A percentile compares a stretch with the other conserved stretches of the same genome.
Conservation (phyloP, 129 eudicot species). For the Tagetes patula region DNA sequence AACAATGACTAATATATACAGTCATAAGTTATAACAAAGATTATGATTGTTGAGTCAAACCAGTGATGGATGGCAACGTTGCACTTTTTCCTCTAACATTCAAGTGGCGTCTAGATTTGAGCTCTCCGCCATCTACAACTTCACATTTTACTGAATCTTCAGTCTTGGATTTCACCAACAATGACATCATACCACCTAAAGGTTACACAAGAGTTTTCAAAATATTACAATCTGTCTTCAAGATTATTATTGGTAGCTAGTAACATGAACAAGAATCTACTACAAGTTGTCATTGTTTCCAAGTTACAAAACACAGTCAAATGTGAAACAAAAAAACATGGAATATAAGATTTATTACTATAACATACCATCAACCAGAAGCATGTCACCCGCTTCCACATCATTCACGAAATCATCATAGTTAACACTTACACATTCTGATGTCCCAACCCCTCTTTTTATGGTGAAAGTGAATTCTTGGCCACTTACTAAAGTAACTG, state of each 20-base stretch:
- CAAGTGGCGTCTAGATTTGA: constrained; percentile 88
- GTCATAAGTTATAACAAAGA: constrained; percentile 13
- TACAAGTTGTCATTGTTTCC: neutral
- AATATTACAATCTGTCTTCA: neutral
- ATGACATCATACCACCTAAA: constrained; percentile 96
- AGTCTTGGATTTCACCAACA: constrained; percentile 79
- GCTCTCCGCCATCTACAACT: constrained; percentile 99
- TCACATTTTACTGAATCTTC: constrained; percentile 90
- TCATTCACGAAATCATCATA: constrained; percentile 97
- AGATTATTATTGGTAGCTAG: neutral
- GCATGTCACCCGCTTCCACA: constrained; percentile 98
- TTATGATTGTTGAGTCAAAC: constrained; percentile 38
- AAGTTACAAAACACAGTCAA: neutral
- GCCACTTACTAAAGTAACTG: constrained; percentile 61
- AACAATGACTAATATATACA: neutral
- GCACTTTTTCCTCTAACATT: constrained; percentile 98
- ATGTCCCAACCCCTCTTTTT: constrained; percentile 82
- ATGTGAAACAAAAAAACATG: neutral
- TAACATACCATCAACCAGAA: constrained; percentile 85
- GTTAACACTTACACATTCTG: constrained; percentile 93
- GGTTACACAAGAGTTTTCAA: neutral
- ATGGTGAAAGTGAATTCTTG: constrained; percentile 94
- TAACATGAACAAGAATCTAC: neutral
- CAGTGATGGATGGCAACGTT: constrained; percentile 92
- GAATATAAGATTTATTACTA: neutral